Evolutionary conservation across 495 filamentous ascomycete genomes (phyloP).

Genomic region (Recurvomyces mirabilis): DNA sequence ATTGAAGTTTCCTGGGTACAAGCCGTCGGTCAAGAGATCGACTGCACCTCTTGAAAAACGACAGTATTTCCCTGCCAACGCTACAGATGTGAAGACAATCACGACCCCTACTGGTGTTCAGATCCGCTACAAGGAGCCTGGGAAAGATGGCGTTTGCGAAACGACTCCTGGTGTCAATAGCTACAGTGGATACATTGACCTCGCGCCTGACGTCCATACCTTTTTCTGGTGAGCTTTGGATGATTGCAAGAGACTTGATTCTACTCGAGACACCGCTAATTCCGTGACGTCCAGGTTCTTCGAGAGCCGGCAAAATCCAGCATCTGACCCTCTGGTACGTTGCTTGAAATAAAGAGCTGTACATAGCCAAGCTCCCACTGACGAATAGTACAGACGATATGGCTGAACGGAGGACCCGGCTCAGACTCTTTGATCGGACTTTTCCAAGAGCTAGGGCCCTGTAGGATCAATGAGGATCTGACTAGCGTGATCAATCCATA

Average conservation of each 20-base stretch:
- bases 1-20: background rate
- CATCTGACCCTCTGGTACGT: slow-evolving; percentile 20
- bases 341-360: too few relatives aligned
- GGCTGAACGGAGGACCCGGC: slow-evolving; percentile 41
- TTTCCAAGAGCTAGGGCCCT: slow-evolving; percentile 56
- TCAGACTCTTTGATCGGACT: slow-evolving; percentile 58
- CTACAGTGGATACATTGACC: slow-evolving; percentile 11
- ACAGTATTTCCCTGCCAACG: slow-evolving; percentile 9
- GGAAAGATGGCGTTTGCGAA: slow-evolving; percentile 37
- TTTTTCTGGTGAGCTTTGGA: background rate
- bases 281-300: slow-evolving; percentile 24
- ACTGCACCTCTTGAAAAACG: background rate
- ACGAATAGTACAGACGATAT: too few relatives aligned
- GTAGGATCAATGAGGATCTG: slow-evolving; percentile 41
- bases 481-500: slow-evolving; percentile 47
- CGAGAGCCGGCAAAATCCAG: slow-evolving; percentile 18
- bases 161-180: slow-evolving; percentile 28
- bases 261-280: background rate
- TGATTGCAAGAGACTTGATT: background rate
- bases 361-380: too few relatives aligned
- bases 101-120: slow-evolving; percentile 43
- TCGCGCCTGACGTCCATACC: slow-evolving; percentile 1
- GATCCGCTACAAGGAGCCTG: slow-evolving; percentile 44
- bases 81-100: slow-evolving; percentile 23
- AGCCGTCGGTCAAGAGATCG: background rate